These are phyloP conservation scores for Leccinum subrobustum DNA, from an alignment of 1,284 basidiomycete species.

Conservation along the genomic window DNA sequence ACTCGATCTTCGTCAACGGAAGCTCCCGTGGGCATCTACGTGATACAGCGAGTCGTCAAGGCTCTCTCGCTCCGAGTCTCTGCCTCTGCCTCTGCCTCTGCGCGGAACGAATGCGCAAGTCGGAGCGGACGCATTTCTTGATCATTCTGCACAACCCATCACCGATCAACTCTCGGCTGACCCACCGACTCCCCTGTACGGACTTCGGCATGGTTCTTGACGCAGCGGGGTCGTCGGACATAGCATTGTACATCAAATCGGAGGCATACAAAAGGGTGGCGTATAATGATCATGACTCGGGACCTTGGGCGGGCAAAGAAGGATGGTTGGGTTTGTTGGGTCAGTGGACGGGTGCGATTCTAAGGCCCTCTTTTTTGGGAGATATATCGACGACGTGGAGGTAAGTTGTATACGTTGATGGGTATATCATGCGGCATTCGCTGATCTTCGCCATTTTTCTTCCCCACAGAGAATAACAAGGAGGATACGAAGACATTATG, in stretches of 20 bases:
- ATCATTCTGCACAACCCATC: slow-evolving; percentile 39
- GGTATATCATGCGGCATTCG: neutral
- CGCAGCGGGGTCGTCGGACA: slow-evolving; percentile 29
- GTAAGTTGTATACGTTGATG: slow-evolving; percentile 31
- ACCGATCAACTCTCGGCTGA: slow-evolving; percentile 40
- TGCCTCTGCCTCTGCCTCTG: slow-evolving; percentile 44
- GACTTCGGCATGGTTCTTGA: slow-evolving; percentile 45
- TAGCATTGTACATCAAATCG: slow-evolving; percentile 37
- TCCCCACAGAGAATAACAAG: slow-evolving; percentile 9
- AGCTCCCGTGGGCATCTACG: slow-evolving; percentile 64
- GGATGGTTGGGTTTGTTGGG: slow-evolving; percentile 10
- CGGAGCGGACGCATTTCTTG: slow-evolving; percentile 54
- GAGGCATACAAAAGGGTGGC: slow-evolving; percentile 45
- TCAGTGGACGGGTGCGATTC: slow-evolving; percentile 24
- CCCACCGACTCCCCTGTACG: slow-evolving; percentile 34
- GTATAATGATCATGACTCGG: slow-evolving; percentile 40
- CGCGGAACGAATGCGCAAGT: slow-evolving; percentile 45
- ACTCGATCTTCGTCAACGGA: slow-evolving; percentile 63
- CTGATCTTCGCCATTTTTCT: neutral
- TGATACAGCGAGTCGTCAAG: slow-evolving; percentile 61
- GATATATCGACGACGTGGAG: slow-evolving; percentile 44
- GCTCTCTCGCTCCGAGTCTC: slow-evolving; percentile 54
- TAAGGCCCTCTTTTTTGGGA: slow-evolving; percentile 45
- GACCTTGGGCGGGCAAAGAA: slow-evolving; percentile 35
- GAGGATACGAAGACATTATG: slow-evolving; percentile 16